These are phyloP conservation scores for Hygrophoropsis aurantiaca DNA, from an alignment of 768 basidiomycete species.

Conservation along the genomic window DNA sequence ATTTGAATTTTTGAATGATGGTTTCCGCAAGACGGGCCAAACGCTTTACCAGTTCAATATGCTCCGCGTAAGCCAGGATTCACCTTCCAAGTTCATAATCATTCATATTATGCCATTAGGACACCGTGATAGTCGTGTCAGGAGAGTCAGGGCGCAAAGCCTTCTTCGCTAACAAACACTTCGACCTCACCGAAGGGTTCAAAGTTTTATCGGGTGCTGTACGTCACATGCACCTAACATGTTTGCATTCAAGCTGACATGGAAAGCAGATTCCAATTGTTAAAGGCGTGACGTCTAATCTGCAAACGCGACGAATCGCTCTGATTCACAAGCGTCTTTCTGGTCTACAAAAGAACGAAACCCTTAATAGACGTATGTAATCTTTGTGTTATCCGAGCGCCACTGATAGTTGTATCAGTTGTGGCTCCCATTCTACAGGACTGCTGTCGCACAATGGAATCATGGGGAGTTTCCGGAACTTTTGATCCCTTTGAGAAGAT, in stretches of 20 bases:
- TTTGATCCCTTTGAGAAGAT: constrained; percentile 73
- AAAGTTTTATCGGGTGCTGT: constrained; percentile 78
- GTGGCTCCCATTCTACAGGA: constrained; percentile 54
- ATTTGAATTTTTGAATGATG: constrained; percentile 73
- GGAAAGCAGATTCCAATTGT: constrained; percentile 67
- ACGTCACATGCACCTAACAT: constrained; percentile 27
- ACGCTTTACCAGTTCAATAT: constrained; percentile 70
- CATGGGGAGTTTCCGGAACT: constrained; percentile 63
- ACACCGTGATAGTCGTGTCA: constrained; percentile 73
- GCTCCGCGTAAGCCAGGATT: constrained; percentile 50
- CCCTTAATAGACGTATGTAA: constrained; percentile 58
- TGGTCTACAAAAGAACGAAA: constrained; percentile 60
- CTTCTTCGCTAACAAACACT: constrained; percentile 68
- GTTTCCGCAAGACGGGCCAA: constrained; percentile 66
- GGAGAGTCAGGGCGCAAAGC: constrained; percentile 68
- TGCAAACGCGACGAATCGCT: constrained; percentile 59
- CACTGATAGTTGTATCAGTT: background rate
- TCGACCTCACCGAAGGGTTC: constrained; percentile 80
- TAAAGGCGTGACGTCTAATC: constrained; percentile 70
- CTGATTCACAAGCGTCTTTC: constrained; percentile 73
- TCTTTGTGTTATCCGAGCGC: background rate
- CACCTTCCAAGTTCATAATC: background rate
- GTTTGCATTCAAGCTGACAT: constrained; percentile 16
- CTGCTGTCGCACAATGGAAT: constrained; percentile 56
- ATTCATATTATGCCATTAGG: constrained; percentile 39